phyloP scores from a whole-genome alignment of 768 basidiomycete species.

The Termitomyces sp. region DNA sequence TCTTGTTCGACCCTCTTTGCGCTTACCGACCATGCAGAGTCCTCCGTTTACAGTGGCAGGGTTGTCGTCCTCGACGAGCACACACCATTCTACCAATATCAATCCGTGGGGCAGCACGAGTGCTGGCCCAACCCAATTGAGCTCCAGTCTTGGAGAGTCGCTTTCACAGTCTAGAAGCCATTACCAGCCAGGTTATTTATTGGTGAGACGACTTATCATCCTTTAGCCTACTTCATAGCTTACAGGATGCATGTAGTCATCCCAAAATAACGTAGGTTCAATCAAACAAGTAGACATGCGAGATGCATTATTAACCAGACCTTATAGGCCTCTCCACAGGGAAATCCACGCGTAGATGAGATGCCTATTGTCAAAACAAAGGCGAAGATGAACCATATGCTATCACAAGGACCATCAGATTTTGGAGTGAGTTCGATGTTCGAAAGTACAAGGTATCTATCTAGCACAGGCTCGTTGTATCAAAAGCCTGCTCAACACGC shows the following conservation, averaged over 20 bases:
- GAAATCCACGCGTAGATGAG: slow-evolving; percentile 64
- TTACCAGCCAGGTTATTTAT: slow-evolving; percentile 77
- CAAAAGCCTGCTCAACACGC: not conserved
- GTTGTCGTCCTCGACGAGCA: slow-evolving; percentile 46
- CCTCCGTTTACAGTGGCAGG: slow-evolving; percentile 55
- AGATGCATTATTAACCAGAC: not conserved
- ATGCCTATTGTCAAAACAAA: slow-evolving; percentile 73
- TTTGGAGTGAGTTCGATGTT: slow-evolving; percentile 88
- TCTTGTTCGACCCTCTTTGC: not conserved
- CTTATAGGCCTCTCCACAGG: slow-evolving; percentile 41
- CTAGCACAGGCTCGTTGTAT: not conserved
- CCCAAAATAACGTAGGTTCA: slow-evolving; percentile 50
- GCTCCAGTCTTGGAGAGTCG: slow-evolving; percentile 56
- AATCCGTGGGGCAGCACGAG: slow-evolving; percentile 49
- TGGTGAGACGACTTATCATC: slow-evolving; percentile 41
- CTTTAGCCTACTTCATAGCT: not conserved
- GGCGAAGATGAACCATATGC: slow-evolving; percentile 70
- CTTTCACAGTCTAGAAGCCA: slow-evolving; percentile 69
- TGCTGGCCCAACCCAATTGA: slow-evolving; percentile 29
- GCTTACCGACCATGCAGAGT: slow-evolving; percentile 27
- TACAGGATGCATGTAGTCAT: slow-evolving; percentile 21
- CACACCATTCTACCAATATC: slow-evolving; percentile 39
- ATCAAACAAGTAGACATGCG: not conserved
- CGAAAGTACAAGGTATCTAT: slow-evolving; percentile 55
- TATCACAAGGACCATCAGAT: slow-evolving; percentile 55